Evolutionary conservation across 345 rosid species (phyloP), one percentile per base, ranked within the genome.

Genomic region (Viola odorata): DNA sequence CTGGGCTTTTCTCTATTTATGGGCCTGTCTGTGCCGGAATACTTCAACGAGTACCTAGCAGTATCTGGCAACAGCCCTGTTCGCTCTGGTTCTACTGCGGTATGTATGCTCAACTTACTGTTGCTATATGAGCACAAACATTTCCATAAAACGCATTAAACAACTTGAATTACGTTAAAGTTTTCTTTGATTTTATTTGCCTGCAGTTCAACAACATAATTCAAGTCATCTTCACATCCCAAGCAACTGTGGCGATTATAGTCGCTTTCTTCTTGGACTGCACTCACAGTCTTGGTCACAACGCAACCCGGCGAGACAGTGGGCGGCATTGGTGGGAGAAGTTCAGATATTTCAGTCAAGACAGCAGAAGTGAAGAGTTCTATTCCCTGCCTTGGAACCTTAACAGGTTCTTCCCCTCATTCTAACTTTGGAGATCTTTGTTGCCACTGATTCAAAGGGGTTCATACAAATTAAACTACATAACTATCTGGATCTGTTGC

Each of bases 271-370:
- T 81, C 37, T 61, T 94, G 80, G 97, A 90, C 58, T 37, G 67
- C 75, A 84, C 91, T 57, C 96, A 82, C 52, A 72, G 85, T 66
- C 58, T 66, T 3, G 78, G 87, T 23, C 77, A 87, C 49, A 67
- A 56, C 55, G 63, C 86, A 0, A 79, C 80, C 12, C 58, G 86
- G 60, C 76, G 78, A 62, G 98, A 92, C 71, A 83, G 87, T 61
- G 97, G 97, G 53, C 78, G 97, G 61, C 97, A 89, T 52, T 92
- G 98, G 95, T 87, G 94, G 91, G 85, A 40, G 39, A 89, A 84
- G 70, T 92, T 92, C 73, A 72, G 83, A 55, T 53, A 37, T 8
- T 89, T 70, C 65, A 60, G 68, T 6, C 65, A 78, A 16, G 97
- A 92, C 72, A 39, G 75, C 13, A 75, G 90, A 67, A 89, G 77